Conservation (phyloP, 768 basidiomycete species). For the Gloeophyllum trabeum region DNA sequence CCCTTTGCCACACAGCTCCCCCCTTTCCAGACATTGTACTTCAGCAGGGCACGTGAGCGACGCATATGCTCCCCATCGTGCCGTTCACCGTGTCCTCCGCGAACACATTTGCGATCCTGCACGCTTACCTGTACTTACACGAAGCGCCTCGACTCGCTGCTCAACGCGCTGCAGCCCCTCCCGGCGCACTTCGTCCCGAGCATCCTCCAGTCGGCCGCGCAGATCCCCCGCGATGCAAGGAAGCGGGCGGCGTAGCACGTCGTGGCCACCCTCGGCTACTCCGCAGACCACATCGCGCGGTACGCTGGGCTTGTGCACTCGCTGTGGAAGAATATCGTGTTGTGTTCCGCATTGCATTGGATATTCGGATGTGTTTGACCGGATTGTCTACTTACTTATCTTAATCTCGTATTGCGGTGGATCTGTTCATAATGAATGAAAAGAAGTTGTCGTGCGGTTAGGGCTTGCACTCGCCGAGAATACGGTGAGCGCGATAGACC, state of each 20-base stretch:
- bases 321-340: constrained; percentile 62
- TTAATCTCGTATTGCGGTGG: no score
- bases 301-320: constrained; percentile 43
- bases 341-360: no score
- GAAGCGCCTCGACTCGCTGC: constrained; percentile 44
- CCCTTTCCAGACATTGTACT: no score
- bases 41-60: no score
- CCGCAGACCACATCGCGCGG: constrained; percentile 32
- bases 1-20: no score
- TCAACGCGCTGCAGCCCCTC: constrained; percentile 51
- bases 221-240: constrained; percentile 3
- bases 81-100: constrained; percentile 63
- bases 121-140: constrained; percentile 62
- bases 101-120: constrained; percentile 53
- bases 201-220: background rate
- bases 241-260: constrained; percentile 1
- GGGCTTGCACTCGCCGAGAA: no score
- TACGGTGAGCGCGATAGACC: no score
- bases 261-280: constrained; percentile 8
- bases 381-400: no score
- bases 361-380: no score
- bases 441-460: no score
- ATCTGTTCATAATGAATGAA: no score
- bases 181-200: constrained; percentile 18
- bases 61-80: constrained; percentile 55